Conservation (phyloP, 768 basidiomycete species). For the Naganishia friedmannii region DNA sequence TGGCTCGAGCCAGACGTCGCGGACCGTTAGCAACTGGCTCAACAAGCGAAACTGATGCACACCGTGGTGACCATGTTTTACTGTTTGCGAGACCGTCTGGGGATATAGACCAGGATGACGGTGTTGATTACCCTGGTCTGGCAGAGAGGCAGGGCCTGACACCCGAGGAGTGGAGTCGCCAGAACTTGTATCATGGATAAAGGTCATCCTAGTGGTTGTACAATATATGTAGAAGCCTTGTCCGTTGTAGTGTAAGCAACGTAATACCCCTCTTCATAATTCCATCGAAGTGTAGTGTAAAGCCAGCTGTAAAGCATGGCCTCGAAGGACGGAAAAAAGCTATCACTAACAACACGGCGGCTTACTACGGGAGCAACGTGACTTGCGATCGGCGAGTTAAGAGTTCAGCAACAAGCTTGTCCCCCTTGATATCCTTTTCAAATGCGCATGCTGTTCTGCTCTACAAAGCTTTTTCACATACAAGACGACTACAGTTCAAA, state of each 20-base stretch:
- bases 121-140: conserved; percentile 23
- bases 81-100: conserved; percentile 13
- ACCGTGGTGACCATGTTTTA: conserved; percentile 20
- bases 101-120: conserved; percentile 27
- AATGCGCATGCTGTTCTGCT: not conserved
- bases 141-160: conserved; percentile 27
- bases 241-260: conserved; percentile 14
- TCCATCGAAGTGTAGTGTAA: not conserved
- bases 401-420: not conserved
- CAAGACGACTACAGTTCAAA: not conserved
- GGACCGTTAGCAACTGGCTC: conserved; percentile 10
- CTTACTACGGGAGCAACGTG: not conserved
- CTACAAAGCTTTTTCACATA: not conserved
- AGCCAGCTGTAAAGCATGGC: too few relatives aligned
- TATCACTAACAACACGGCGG: too few relatives aligned
- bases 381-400: not conserved
- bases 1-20: conserved; percentile 15
- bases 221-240: not conserved
- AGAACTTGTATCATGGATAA: conserved; percentile 29
- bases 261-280: not conserved
- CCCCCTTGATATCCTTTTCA: not conserved
- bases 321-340: too few relatives aligned
- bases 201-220: conserved; percentile 7
- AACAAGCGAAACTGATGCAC: not conserved
- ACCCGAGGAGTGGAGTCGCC: conserved; percentile 26